These are phyloP conservation scores for Cladosporium sp. DNA, from an alignment of 2,329 filamentous ascomycete species.

Conservation along the genomic window DNA sequence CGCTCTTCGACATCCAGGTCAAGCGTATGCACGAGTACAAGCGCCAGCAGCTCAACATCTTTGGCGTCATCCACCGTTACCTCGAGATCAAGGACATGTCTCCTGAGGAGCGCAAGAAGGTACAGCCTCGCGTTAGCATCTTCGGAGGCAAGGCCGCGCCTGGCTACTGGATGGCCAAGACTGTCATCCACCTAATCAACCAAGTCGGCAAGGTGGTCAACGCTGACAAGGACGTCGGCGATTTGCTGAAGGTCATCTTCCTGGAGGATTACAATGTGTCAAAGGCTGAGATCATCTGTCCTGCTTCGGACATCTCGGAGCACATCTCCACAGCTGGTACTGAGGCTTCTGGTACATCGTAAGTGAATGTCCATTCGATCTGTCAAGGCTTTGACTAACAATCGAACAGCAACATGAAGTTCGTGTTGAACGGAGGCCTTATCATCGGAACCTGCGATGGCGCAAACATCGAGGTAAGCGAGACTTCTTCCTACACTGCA, in stretches of 20 bases:
- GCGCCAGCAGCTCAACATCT: slow-evolving; percentile 97
- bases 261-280: slow-evolving; percentile 98
- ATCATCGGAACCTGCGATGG: slow-evolving; percentile 98
- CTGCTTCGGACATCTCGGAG: slow-evolving; percentile 93
- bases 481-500: neutral
- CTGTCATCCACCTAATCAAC: slow-evolving; percentile 87
- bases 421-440: slow-evolving; percentile 92
- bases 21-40: slow-evolving; percentile 99
- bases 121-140: slow-evolving; percentile 83
- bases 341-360: slow-evolving; percentile 76
- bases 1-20: slow-evolving; percentile 94
- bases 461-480: slow-evolving; percentile 69
- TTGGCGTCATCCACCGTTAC: slow-evolving; percentile 94
- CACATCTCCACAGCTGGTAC: slow-evolving; percentile 98
- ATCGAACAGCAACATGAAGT: slow-evolving; percentile 85
- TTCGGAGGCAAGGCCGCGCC: slow-evolving; percentile 97
- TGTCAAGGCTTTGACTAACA: neutral
- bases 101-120: slow-evolving; percentile 79
- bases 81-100: slow-evolving; percentile 81
- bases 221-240: slow-evolving; percentile 84
- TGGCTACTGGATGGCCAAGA: slow-evolving; percentile 99
- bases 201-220: slow-evolving; percentile 87
- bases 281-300: slow-evolving; percentile 95
- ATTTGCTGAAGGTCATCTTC: slow-evolving; percentile 95
- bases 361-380: neutral